A percentile compares a stretch with the other conserved stretches of the same genome.
phyloP scores from a whole-genome alignment of 31 red algal species.

The Porphyra umbilicalis region DNA sequence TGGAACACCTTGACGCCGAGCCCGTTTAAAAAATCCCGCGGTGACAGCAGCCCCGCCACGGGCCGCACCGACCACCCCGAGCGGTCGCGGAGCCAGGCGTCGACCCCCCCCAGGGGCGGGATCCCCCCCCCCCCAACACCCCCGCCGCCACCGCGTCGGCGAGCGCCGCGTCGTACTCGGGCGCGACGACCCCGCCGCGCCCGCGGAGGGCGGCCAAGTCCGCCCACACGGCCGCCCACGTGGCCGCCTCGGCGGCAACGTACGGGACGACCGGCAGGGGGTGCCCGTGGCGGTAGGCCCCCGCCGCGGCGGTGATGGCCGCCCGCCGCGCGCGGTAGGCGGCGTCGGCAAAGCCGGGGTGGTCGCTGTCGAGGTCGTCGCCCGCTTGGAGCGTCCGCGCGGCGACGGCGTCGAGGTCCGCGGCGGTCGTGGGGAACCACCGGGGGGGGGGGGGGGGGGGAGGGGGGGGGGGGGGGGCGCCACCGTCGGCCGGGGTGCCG shows the following conservation, averaged over 20 bases:
- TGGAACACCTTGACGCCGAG: conserved; percentile 36
- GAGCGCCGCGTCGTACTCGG: conserved; percentile 4
- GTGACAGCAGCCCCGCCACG: conserved; percentile 33
- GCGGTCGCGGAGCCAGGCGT: conserved; percentile 16
- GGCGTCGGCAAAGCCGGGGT: conserved; percentile 21
- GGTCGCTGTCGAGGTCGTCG: conserved; percentile 18
- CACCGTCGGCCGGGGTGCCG: not conserved
- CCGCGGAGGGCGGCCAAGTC: conserved; percentile 1
- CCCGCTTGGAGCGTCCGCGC: conserved; percentile 23
- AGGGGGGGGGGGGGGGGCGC: not conserved
- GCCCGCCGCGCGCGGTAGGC: not conserved
- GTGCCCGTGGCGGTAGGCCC: conserved; percentile 2
- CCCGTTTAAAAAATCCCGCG: conserved; percentile 37
- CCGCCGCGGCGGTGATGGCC: conserved; percentile 5
- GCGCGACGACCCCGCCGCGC: conserved; percentile 1
- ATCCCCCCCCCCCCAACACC: not conserved
- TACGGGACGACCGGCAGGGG: conserved; percentile 12
- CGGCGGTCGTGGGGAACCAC: not conserved
- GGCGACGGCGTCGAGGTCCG: conserved; percentile 22
- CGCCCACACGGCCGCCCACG: conserved; percentile 17
- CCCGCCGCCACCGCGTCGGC: not conserved
- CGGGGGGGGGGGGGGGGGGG: not conserved
- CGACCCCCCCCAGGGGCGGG: conserved; percentile 24
- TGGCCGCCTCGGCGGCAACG: conserved; percentile 4
- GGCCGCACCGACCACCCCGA: conserved; percentile 34